Conservation (phyloP, 2,329 filamentous ascomycete genomes). For the Trichophaea hybrida region DNA sequence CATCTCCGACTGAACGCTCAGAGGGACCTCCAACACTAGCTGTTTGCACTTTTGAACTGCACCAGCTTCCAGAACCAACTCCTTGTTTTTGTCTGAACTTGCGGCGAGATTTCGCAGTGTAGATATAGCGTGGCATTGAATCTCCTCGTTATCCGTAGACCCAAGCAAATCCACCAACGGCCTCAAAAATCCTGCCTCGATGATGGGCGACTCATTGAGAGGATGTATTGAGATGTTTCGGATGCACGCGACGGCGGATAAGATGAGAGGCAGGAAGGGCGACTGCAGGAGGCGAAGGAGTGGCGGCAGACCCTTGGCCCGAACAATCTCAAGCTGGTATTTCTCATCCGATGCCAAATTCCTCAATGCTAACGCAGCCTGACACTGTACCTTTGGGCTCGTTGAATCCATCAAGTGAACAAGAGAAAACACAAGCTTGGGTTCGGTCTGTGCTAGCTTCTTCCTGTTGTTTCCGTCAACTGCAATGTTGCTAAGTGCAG, state of each 20-base stretch:
- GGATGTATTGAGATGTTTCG: constrained; percentile 98
- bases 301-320: constrained; percentile 69
- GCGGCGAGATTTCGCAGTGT: constrained; percentile 89
- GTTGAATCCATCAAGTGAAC: constrained; percentile 96
- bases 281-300: constrained; percentile 84
- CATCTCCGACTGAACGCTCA: constrained; percentile 97
- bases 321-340: constrained; percentile 94
- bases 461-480: constrained; percentile 85
- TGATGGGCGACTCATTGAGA: constrained; percentile 93
- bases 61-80: constrained; percentile 88
- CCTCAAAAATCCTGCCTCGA: constrained; percentile 89
- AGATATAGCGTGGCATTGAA: constrained; percentile 96
- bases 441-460: constrained; percentile 78
- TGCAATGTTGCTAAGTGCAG: constrained; percentile 93
- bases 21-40: constrained; percentile 77
- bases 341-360: constrained; percentile 97
- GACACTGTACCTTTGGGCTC: constrained; percentile 94
- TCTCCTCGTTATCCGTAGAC: constrained; percentile 94
- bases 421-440: constrained; percentile 79
- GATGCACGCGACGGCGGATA: constrained; percentile 94
- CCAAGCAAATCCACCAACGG: constrained; percentile 86
- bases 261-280: constrained; percentile 85
- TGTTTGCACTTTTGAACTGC: constrained; percentile 98
- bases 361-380: constrained; percentile 81
- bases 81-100: constrained; percentile 95